Evolutionary conservation across 2,329 filamentous ascomycete genomes (phyloP), one percentile per base, ranked within the genome.

Genomic region (Colletotrichum falcatum): DNA sequence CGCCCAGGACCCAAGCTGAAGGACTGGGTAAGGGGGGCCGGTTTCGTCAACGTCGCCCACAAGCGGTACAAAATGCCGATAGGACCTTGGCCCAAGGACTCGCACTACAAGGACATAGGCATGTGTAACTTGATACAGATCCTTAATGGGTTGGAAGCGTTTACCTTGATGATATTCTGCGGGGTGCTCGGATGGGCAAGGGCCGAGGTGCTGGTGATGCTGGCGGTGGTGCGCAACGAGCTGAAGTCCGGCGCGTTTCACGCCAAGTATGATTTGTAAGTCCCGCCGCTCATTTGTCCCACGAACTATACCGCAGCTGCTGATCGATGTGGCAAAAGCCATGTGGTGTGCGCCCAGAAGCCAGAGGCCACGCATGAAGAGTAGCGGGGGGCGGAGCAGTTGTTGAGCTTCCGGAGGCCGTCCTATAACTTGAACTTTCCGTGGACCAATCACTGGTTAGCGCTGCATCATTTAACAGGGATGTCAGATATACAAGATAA

Each of bases 1-100:
- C 69, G 65, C 18, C 76, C 76, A 0, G 78, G 76, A 1, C 74
- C 74, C 3, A 61, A 73, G 4, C 76, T 80, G 8, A 65, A 73
- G 9, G 42, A 65, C 5, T 82, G 78, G 78, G 72, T 78, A 9
- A 60, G 70, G 8, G 77, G 79, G 2, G 76, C 77, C 1, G 83
- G 83, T 0, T 86, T 85, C 64, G 56, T 70, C 0, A 71, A 79
- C n/a, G 68, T 82, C 14, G 76, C 74, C 0, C 77, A 82, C 60
- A 73, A 74, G 3, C 42, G 73, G 0, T 80, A 77, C 63, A 81
- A 79, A 66, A 75, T 79, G 39, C 81, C 82, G 0, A 74, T 82
- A 4, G 81, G 81, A 0, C 73, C 74, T 2, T 85, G 75, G 77
- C 63, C 76, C 1, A 72, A 71, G 12, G 75, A 77, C 20, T 68